phyloP scores from a whole-genome alignment of 2,329 filamentous ascomycete genomes.

The Boeremia lycopersici region DNA sequence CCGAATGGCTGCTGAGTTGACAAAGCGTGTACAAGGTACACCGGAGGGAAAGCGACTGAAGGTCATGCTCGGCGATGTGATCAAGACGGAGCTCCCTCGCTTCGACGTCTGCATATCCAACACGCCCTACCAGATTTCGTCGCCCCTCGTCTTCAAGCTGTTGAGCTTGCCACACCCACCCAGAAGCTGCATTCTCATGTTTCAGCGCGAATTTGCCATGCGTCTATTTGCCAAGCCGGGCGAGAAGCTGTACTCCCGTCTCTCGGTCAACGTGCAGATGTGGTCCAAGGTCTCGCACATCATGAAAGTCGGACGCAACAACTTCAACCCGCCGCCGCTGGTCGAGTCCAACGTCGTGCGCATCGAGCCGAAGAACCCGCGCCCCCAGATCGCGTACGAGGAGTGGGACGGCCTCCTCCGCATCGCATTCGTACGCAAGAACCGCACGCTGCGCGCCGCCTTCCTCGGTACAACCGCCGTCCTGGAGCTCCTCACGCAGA shows the following conservation, averaged over 20 bases:
- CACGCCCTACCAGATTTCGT: constrained; percentile 81
- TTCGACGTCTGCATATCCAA: constrained; percentile 84
- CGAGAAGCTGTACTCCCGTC: constrained; percentile 86
- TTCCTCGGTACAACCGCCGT: constrained; percentile 83
- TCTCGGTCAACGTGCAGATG: constrained; percentile 93
- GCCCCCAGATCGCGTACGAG: constrained; percentile 88
- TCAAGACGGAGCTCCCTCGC: constrained; percentile 78
- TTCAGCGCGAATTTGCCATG: constrained; percentile 93
- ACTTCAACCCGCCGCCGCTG: constrained; percentile 92
- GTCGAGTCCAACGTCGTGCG: constrained; percentile 92
- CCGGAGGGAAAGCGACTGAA: constrained; percentile 79
- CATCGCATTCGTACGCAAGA: constrained; percentile 85
- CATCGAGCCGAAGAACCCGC: constrained; percentile 83
- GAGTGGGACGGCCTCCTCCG: constrained; percentile 92
- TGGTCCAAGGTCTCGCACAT: constrained; percentile 76
- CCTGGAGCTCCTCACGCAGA: constrained; percentile 80
- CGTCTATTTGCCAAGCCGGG: constrained; percentile 86
- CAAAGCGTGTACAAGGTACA: constrained; percentile 89
- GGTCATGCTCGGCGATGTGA: constrained; percentile 87
- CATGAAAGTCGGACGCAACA: constrained; percentile 94
- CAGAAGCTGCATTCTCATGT: constrained; percentile 88
- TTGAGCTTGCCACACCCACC: constrained; percentile 82
- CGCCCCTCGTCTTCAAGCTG: constrained; percentile 88
- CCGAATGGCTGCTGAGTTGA: constrained; percentile 93
- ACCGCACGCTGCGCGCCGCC: constrained; percentile 82